Evolutionary conservation across 2,329 filamentous ascomycete species (phyloP), one percentile per base, ranked within the genome.

Genomic region (Berkeleyomyces basicola): DNA sequence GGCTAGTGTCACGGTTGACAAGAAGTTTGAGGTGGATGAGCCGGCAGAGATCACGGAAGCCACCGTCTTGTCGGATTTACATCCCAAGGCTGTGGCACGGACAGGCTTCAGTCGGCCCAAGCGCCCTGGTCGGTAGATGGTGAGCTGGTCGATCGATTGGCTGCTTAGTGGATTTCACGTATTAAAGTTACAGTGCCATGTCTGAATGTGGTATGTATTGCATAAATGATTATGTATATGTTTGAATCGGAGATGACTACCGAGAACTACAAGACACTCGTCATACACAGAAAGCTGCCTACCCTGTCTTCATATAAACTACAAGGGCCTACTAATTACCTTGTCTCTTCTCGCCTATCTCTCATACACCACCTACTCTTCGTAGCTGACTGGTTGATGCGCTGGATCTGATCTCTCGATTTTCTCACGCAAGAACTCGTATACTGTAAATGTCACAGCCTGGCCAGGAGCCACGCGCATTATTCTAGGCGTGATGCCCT

Each of bases 391-490:
- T 3, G 55, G 47, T 11, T 53, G 7, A 16, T 31, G 53, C 16
- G 58, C 60, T 51, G 63, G 65, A 11, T 58, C 59, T 33, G 66
- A 66, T 70, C 75, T 78, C 76, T 91, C 87, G 67, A 91, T 74
- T 74, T 83, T 84, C 65, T 84, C 82, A 76, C 85, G 88, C 65
- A 91, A 75, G 72, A 72, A 90, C 73, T 91, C 87, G 73, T 91
- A 91, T 67, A 91, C 87, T 74, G 83, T 86, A 65, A 86, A 86
- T 3, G 83, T 86, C 62, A 86, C 83, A 64, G 83, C 93, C 78
- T 99, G 93, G 57, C 93, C 93, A 6, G 93, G 93, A 36, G 93
- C 93, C 61, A 99, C 93, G 70, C 93, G 84, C 90, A 97, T 97
- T 68, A 99, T 88, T 69, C 93, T 83, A 5, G 93, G 93, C 57